Percentiles rank a stretch among this genome's conserved stretches.
Conservation (phyloP, 495 filamentous ascomycete genomes). For the Tetracladium marchalianum region DNA sequence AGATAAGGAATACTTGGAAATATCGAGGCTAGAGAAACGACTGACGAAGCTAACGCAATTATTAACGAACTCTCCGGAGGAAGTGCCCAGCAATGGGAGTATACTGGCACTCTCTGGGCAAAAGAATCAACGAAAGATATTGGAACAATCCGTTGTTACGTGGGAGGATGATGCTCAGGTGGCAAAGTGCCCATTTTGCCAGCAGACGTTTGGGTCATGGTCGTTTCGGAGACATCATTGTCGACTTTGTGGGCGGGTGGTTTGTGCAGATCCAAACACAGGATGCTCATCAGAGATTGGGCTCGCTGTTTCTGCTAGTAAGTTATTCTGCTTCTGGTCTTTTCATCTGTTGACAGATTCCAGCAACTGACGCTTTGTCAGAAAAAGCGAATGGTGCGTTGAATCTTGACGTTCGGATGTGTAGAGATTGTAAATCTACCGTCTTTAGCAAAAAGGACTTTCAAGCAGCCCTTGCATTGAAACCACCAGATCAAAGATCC, state of each 20-base stretch:
- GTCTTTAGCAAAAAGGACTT: conserved; percentile 84
- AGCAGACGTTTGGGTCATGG: conserved; percentile 86
- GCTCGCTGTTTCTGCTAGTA: conserved; percentile 64
- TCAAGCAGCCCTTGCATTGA: conserved; percentile 51
- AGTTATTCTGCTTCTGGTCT: conserved; percentile 21
- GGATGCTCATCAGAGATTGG: conserved; percentile 78
- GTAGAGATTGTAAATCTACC: conserved; percentile 75
- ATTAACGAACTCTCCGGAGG: conserved; percentile 58
- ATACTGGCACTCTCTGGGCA: conserved; percentile 28
- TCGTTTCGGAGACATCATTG: conserved; percentile 90
- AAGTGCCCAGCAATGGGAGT: conserved; percentile 17
- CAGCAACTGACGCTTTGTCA: conserved; percentile 36
- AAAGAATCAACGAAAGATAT: conserved; percentile 55
- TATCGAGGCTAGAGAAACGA: conserved; percentile 82
- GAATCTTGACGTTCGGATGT: conserved; percentile 78
- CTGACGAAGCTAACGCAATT: conserved; percentile 83
- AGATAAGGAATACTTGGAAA: conserved; percentile 74
- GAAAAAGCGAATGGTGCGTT: conserved; percentile 56
- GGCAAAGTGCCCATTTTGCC: conserved; percentile 77
- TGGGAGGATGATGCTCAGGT: conserved; percentile 92
- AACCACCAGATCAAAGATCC: conserved; percentile 65
- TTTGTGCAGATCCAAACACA: conserved; percentile 79
- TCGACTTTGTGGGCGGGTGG: conserved; percentile 81
- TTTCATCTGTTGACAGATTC: conserved; percentile 16
- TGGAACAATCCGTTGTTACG: conserved; percentile 86